Conservation (phyloP, 163 green algal species). For the Chlamydomonas reinhardtii region DNA sequence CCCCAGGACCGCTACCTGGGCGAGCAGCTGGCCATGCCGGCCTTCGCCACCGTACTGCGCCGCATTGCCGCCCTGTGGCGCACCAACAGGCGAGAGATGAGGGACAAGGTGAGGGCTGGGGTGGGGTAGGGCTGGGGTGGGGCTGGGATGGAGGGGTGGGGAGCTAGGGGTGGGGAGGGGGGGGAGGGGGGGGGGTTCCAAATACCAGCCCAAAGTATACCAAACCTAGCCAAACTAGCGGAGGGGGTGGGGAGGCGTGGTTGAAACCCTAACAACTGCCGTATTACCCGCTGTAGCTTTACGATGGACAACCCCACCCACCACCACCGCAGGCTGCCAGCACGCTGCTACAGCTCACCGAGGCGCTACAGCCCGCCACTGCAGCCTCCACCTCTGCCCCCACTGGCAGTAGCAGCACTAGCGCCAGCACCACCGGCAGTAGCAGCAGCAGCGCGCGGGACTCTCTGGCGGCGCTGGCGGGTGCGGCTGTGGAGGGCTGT, state of each 20-base stretch:
- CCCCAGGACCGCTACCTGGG: constrained; percentile 30
- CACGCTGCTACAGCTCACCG: constrained; percentile 48
- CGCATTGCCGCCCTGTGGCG: constrained; percentile 77
- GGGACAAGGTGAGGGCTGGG: constrained; percentile 56
- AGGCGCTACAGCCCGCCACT: constrained; percentile 9
- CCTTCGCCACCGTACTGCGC: constrained; percentile 85
- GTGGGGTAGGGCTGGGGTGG: neutral
- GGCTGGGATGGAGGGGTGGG: neutral
- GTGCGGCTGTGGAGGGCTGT: constrained; percentile 60
- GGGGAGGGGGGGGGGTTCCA: neutral
- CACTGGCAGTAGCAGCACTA: neutral
- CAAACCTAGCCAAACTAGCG: too few species aligned
- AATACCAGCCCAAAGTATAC: too few species aligned
- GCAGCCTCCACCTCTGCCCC: neutral
- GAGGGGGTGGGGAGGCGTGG: too few species aligned
- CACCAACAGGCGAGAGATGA: constrained; percentile 65
- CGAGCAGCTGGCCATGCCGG: constrained; percentile 70
- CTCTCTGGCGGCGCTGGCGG: neutral
- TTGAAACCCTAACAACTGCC: too few species aligned
- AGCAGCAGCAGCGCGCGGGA: too few species aligned
- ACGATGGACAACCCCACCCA: too few species aligned
- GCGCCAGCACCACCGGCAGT: too few species aligned
- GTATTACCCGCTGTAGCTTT: too few species aligned
- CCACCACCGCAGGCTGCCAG: constrained; percentile 21
- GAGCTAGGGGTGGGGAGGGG: neutral